phyloP scores from a whole-genome alignment of 73 alveolate species.

The Tetrahymena thermophila region DNA sequence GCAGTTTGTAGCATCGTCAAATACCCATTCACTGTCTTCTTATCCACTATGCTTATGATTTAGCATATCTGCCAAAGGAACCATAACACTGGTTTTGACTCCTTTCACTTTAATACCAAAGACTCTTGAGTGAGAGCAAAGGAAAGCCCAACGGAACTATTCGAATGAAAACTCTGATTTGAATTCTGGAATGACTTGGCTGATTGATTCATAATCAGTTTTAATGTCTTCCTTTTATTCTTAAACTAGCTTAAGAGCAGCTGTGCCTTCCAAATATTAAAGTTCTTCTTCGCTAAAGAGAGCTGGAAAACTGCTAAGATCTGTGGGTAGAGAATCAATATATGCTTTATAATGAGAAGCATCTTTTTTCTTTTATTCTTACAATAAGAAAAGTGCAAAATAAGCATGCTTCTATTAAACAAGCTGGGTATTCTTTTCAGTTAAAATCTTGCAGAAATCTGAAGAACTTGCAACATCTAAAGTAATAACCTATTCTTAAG shows the following conservation, averaged over 20 bases:
- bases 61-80: neutral
- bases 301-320: neutral
- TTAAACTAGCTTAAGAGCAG: neutral
- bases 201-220: neutral
- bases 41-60: neutral
- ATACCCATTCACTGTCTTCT: neutral
- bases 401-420: neutral
- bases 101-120: neutral
- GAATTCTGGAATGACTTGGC: neutral
- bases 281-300: neutral
- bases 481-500: neutral
- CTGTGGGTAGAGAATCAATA: neutral
- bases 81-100: neutral
- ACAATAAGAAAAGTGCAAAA: neutral
- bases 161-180: neutral
- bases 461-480: neutral
- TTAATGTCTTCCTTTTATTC: neutral
- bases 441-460: neutral
- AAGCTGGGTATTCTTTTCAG: neutral
- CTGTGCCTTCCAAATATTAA: neutral
- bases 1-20: neutral
- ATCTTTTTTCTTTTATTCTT: neutral
- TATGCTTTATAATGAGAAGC: neutral
- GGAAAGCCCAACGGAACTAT: neutral
- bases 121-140: neutral